Conservation (phyloP, 2,329 filamentous ascomycete species). For the Lasiodiplodia hormozganensis region DNA sequence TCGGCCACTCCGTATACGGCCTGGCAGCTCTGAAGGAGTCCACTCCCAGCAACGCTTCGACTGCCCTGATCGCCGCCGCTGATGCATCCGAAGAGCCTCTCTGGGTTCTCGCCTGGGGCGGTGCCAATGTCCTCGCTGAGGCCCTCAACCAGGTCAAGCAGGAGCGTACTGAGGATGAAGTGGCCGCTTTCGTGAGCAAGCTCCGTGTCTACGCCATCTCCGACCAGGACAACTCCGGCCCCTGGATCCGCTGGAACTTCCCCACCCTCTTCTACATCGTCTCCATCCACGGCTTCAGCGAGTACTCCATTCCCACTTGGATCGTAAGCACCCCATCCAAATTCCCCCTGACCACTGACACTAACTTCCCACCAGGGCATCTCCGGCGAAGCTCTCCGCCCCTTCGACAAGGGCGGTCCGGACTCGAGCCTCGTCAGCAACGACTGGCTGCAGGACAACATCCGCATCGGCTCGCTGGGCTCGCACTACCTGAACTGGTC, state of each 20-base stretch:
- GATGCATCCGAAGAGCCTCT: constrained; percentile 49
- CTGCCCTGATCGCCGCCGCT: constrained; percentile 36
- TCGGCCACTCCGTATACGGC: constrained; percentile 48
- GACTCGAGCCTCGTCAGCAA: constrained; percentile 52
- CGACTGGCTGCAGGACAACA: constrained; percentile 55
- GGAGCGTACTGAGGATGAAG: constrained; percentile 39
- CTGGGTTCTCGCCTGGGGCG: constrained; percentile 60
- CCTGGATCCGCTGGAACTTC: constrained; percentile 56
- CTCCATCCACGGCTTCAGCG: constrained; percentile 57
- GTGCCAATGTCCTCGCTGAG: constrained; percentile 59
- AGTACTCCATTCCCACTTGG: constrained; percentile 58
- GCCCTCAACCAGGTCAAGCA: constrained; percentile 51
- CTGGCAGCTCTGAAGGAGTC: constrained; percentile 43
- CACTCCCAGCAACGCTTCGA: constrained; percentile 32
- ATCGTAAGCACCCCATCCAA: constrained; percentile 35
- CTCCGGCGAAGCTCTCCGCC: constrained; percentile 42
- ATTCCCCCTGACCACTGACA: background rate
- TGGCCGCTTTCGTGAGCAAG: constrained; percentile 48
- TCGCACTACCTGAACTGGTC: constrained; percentile 52
- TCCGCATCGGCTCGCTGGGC: constrained; percentile 55
- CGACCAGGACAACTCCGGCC: constrained; percentile 60
- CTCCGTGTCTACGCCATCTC: constrained; percentile 62
- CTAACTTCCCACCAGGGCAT: constrained; percentile 2
- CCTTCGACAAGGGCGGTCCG: constrained; percentile 50
- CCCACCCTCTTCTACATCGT: constrained; percentile 59